Base-by-base conservation (phyloP, 108 stramenopile species). In the Chaetoceros muelleri region DNA sequence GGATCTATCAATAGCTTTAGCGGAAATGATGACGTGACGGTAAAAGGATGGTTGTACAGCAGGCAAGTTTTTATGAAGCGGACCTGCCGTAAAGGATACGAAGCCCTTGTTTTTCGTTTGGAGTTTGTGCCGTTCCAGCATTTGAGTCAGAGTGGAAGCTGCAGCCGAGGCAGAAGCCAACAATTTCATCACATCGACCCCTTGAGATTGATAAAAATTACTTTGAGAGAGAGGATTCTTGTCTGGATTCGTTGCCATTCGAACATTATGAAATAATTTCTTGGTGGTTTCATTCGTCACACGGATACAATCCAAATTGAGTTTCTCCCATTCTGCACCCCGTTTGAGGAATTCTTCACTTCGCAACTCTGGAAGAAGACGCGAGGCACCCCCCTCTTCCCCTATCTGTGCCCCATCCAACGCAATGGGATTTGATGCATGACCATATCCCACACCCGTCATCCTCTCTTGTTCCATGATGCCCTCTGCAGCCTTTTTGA, bases 401-500 rank as follows among this genome's bases (percentile, higher is more conserved):
- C n/a, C n/a, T n/a, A n/a, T n/a, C n/a, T n/a, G n/a, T 18, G 23
- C 60, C 16, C 24, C 58, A 25, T 24, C 58, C 8, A 18, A 49
- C 40, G 22, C 16, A 26, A 51, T 26, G 5, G 25, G 25, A 16
- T 25, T 53, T n/a, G 59, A 61, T 26, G 57, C 2, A 46, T 28
- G 16, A 22, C 22, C 34, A 27, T 19, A 28, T n/a, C 16, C 40
- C 48, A 46, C 0, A 34, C 2, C 46, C 30, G 29, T 27, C 21
- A 53, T 24, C 25, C 66, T 61, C 13, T 72, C 70, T 48, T 65
- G 58, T 21, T 65, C 50, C 52, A 84, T 44, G 2, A 73, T 62
- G 26, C 67, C 66, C 55, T 80, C 72, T 23, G 89, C 85, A n/a
- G 67, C 78, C 55, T 66, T 53, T 56, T 79, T 83, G 25, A 90